Base-by-base conservation (phyloP, 331 rosid genomes). In the Prunus yedoensis region DNA sequence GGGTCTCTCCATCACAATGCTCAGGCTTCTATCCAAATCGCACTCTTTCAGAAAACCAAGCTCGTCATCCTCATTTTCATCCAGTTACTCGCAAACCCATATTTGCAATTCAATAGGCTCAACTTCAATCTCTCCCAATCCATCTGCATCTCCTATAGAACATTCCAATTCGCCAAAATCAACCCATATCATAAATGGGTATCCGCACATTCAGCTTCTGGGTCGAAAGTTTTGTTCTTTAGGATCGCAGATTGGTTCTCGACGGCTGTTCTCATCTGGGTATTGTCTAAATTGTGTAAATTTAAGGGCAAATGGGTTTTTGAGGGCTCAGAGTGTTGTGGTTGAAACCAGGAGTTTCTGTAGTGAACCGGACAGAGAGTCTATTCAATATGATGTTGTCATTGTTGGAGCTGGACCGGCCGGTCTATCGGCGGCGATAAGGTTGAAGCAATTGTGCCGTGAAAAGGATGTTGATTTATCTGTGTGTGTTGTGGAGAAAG, bases 401-500 rank as follows among this genome's bases (percentile, higher is more conserved):
- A 80, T 94, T 52, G 89, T 94, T 74, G 98, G 98, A 46, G 98
- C 98, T 0, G 98, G 98, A 65, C 97, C 97, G 4, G 96, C 98
- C 10, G 97, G 98, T 35, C 81, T 94, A 76, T 91, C 98, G 6
- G 98, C 98, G 4, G 97, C 97, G 27, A 91, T 94, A 47, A 86
- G 91, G 50, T 50, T 94, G 54, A 94, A 91, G 83, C 98, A 94
- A 76, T 38, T 94, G 75, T 94, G 97, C 82, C 74, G 52, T 35
- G 86, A 91, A 12, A 89, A 79, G 17, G 88, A 50, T 25, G 78
- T 87, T 53, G 92, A 91, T 67, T 81, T 94, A 10, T 90, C 97
- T 0, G 98, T 94, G 1, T 94, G 98, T 61, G 95, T 94, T 28
- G 92, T 94, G 51, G 98, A 91, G 87, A 94, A 94, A 86, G 97